Evolutionary conservation across 2,329 filamentous ascomycete genomes (phyloP), one percentile per base, ranked within the genome.

Genomic region (Cladosporium cucumerinum): DNA sequence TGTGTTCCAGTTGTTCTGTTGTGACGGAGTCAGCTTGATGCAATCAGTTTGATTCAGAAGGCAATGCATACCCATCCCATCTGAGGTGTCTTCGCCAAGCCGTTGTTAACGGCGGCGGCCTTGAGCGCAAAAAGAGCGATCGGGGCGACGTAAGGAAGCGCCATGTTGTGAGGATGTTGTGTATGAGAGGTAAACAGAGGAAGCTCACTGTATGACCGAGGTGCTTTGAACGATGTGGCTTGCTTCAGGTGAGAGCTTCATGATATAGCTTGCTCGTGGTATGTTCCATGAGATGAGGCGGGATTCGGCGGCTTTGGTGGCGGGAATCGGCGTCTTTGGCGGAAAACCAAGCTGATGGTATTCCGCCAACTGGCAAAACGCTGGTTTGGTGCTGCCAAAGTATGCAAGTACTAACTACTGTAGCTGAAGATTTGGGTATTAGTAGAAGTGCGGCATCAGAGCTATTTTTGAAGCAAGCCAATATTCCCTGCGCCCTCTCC

Each of bases 1-100:
- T 5, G 81, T 78, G 66, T 82, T 82, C 79, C 78, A 80, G 16
- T 61, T 61, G 30, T 61, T 61, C 59, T 61, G 18, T 21, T 5
- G 2, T 21, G 8, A 18, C 14, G 1, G 18, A 14, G n/a, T 54
- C 18, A 54, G 26, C 51, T 30, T 12, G 2, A 11, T 21, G 21
- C 18, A 8, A 10, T 11, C 5, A 3, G 2, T 21, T 54, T 8
- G 28, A 6, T 21, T 4, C 10, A 21, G 25, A 23, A 8, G 5
- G 10, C 1, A 28, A 28, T 52, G 12, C 32, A 28, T 54, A 61
- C 70, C 76, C 76, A 78, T 25, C 76, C 76, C 76, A 78, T 77
- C 63, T 77, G 76, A 4, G 76, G 76, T 2, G 74, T 72, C 43
- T 76, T 66, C 25, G 75, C 76, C 36, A 78, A 71, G 14, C 75